phyloP scores from a whole-genome alignment of 2,329 filamentous ascomycete genomes.

The Aspergillus brunneoviolaceus region DNA sequence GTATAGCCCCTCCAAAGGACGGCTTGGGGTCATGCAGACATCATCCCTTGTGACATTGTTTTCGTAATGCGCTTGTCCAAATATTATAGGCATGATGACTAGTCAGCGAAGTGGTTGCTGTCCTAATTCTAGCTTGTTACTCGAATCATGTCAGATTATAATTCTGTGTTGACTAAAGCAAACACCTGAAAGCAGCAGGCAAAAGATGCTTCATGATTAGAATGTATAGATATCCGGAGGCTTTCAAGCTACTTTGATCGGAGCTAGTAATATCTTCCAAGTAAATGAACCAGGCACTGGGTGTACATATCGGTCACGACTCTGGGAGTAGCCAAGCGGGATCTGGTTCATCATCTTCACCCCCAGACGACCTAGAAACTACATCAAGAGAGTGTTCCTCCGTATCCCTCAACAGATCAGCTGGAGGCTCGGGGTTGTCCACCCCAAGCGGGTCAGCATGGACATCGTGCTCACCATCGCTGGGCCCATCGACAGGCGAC shows the following conservation, averaged over 20 bases:
- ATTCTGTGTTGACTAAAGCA: too few relatives aligned
- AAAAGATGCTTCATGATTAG: too few relatives aligned
- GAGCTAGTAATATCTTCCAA: too few relatives aligned
- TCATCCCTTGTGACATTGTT: too few relatives aligned
- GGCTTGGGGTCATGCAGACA: background rate
- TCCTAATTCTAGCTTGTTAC: too few relatives aligned
- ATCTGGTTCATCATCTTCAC: constrained; percentile 46
- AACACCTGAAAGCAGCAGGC: too few relatives aligned
- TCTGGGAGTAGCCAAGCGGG: constrained; percentile 44
- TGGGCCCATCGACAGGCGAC: constrained; percentile 8
- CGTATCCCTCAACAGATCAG: constrained; percentile 36
- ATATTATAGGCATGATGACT: too few relatives aligned
- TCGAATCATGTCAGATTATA: background rate
- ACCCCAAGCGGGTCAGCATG: constrained; percentile 24
- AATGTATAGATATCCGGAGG: too few relatives aligned
- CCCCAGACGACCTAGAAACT: constrained; percentile 35
- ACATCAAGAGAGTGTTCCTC: constrained; percentile 21
- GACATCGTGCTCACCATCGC: constrained; percentile 8
- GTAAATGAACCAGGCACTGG: too few relatives aligned
- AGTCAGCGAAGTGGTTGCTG: too few relatives aligned
- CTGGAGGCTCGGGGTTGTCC: constrained; percentile 37
- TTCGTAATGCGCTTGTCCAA: too few relatives aligned
- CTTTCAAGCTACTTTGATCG: too few relatives aligned
- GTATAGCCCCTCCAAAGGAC: background rate
- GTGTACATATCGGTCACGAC: background rate